phyloP scores from a whole-genome alignment of 345 rosid species.

The Melastoma malabathricum region DNA sequence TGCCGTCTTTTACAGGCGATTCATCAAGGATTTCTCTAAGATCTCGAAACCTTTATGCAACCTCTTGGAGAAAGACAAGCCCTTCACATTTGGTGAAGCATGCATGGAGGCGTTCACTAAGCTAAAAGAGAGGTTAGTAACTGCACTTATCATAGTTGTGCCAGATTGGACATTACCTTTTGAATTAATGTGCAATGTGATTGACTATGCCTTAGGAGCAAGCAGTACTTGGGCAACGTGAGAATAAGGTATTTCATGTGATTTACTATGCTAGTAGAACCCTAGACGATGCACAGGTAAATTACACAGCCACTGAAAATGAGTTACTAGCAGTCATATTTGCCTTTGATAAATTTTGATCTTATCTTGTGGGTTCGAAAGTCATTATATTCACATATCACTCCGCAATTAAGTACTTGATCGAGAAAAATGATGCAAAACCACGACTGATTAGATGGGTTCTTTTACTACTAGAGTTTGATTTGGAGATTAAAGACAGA shows the following conservation, averaged over 20 bases:
- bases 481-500: background rate
- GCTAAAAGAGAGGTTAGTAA: no score
- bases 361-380: background rate
- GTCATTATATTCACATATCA: background rate
- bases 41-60: background rate
- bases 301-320: background rate
- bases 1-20: background rate
- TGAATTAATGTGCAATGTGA: background rate
- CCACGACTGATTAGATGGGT: background rate
- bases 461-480: background rate
- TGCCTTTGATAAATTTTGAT: background rate
- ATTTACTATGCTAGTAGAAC: no score
- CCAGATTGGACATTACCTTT: background rate
- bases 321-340: background rate
- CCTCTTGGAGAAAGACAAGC: no score
- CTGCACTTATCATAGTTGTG: no score
- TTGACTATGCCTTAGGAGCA: no score
- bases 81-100: no score
- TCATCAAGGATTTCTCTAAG: slow-evolving; percentile 1
- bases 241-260: no score
- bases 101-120: no score
- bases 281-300: no score
- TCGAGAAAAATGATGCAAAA: background rate
- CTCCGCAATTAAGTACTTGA: background rate
- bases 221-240: no score